Evolutionary conservation across 805 yeast species (phyloP), one percentile per base, ranked within the genome.

Genomic region (Metschnikowia reukaufii): DNA sequence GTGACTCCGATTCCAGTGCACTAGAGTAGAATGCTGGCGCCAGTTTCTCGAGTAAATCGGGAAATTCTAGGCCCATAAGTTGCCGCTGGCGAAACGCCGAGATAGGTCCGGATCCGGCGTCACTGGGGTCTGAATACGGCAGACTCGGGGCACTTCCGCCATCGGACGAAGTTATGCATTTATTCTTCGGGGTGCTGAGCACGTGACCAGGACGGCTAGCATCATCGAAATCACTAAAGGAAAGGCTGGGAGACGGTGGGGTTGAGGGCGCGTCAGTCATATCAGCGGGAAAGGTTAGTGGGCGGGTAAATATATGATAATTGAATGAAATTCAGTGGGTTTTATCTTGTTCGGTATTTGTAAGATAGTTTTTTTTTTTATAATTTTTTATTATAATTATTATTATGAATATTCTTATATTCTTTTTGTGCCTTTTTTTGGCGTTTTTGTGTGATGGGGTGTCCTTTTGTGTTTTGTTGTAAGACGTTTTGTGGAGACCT

Each of bases 1-100:
- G 30, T 18, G 49, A 47, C 20, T 55, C 59, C 36, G 50, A 45
- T 34, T 55, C 59, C 57, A 53, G 57, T 2, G 59, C 57, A 40
- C 57, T 53, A 16, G 57, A 53, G 27, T 55, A 55, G n/a, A 53
- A 47, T 12, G 42, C 49, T 13, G 18, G 43, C 30, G 8, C 35
- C 31, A 12, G 35, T 30, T 43, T 43, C 13, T 44, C 39, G 36
- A n/a, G 45, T 16, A 4, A 19, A 6, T 12, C 5, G 18, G 32
- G 32, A 4, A 32, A 13, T 18, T 39, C 35, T 13, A 41, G 13
- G 18, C 13, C 44, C 44, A 34, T 25, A 5, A 41, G 33, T 25
- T 33, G 44, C 23, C 13, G 36, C 36, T 21, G 37, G 18, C 44
- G 44, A 20, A 32, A 40, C 38, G n/a, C 36, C 12, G 37, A 32